Base-by-base conservation (phyloP, 2,329 filamentous ascomycete species). In the Rhynchosporium graminicola region DNA sequence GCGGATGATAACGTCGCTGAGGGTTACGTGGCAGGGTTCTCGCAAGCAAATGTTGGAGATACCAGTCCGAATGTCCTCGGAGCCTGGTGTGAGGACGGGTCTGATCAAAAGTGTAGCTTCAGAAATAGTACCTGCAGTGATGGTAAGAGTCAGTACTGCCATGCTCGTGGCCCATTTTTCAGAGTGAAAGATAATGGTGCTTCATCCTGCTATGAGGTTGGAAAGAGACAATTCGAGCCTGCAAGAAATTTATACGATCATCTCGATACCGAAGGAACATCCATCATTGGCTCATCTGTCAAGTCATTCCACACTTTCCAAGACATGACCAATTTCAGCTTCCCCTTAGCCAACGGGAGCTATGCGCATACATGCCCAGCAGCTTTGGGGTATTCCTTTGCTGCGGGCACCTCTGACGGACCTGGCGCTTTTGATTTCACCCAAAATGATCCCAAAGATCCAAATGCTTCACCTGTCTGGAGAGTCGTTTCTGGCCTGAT, bases 341-440 rank as follows among this genome's bases (percentile, higher is more conserved):
- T 97, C 72, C 75, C 78, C 3, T 85, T 93, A 1, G 83, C 87
- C 0, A 92, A 96, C 68, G 90, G 90, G 51, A 86, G 85, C 3
- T 77, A 77, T 36, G 90, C 87, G 6, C 80, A 78, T 56, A 96
- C 93, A 0, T 98, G 94, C 70, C 88, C 92, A 3, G 93, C 93
- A 0, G 92, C 92, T 0, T 79, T 98, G 63, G 94, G 94, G 5
- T 96, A 95, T 74, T 93, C 90, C 0, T 98, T 98, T 73, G 94
- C 94, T 0, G 94, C 91, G 0, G 94, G 94, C 10, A 98, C 94
- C 0, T 91, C 91, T 0, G 94, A 98, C 74, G 92, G 94, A 5
- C 93, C 94, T 0, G 94, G 94, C 0, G 87, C 87, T 0, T 96
- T 97, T 71, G 94, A 98, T 76, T 97, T 98, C 74, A 95, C 91